Percentiles rank a stretch among this genome's conserved stretches.
Conservation (phyloP, 805 yeast genomes). For the Hanseniaspora clermontiae region DNA sequence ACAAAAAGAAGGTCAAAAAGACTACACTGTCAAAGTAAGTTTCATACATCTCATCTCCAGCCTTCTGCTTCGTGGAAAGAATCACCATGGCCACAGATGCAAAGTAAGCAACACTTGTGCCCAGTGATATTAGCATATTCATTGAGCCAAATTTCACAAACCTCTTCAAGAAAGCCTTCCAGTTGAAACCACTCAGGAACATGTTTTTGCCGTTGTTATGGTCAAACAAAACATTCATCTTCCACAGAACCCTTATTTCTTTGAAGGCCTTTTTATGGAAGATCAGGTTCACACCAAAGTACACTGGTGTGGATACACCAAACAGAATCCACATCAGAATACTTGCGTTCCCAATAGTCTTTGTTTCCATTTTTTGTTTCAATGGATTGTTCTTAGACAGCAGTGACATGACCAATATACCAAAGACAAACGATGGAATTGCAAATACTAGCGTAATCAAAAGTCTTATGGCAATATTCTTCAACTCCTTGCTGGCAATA, state of each 20-base stretch:
- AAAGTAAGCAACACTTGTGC: slow-evolving; percentile 60
- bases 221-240: slow-evolving; percentile 2
- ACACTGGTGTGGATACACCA: slow-evolving; percentile 56
- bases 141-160: slow-evolving; percentile 63
- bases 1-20: slow-evolving; percentile 55
- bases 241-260: slow-evolving; percentile 49
- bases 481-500: slow-evolving; percentile 39
- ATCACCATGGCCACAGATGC: slow-evolving; percentile 47
- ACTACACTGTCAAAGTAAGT: slow-evolving; percentile 73
- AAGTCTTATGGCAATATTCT: slow-evolving; percentile 35
- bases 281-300: slow-evolving; percentile 59
- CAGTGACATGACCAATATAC: slow-evolving; percentile 57
- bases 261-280: slow-evolving; percentile 56
- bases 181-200: background rate
- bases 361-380: slow-evolving; percentile 27
- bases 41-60: slow-evolving; percentile 36
- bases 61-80: slow-evolving; percentile 25
- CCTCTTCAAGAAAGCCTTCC: slow-evolving; percentile 28
- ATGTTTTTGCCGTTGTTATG: slow-evolving; percentile 34
- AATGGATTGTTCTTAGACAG: slow-evolving; percentile 33
- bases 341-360: slow-evolving; percentile 31
- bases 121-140: slow-evolving; percentile 60
- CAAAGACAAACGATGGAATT: slow-evolving; percentile 56
- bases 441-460: slow-evolving; percentile 41
- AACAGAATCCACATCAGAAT: slow-evolving; percentile 56